Evolutionary conservation across 306 rosid genomes (phyloP), one percentile per base, ranked within the genome.

Genomic region (Vigna unguiculata): DNA sequence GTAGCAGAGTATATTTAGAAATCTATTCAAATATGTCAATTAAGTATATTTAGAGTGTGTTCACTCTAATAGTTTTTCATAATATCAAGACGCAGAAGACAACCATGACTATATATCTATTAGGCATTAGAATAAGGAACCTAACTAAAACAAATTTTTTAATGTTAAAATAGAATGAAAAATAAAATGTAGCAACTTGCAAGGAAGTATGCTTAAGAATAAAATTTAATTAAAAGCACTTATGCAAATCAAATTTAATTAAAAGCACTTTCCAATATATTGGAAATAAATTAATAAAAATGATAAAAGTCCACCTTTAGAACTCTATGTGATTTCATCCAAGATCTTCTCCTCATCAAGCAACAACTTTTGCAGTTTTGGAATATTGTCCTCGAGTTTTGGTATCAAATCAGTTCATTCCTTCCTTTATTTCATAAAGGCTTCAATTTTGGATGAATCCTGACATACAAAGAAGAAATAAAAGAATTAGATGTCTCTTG

Each of bases 401-500:
- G 98, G 98, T 80, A 95, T 90, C 85, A 90, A 36, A 69, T 82
- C 76, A 66, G 83, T 83, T 9, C 97, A 95, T 49, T 89, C 89
- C 72, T 95, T 90, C 60, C 88, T 80, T 81, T 92, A 97, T 84
- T 92, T 95, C 48, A 80, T 81, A 68, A 84, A 55, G 80, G 84
- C 82, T 74, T 78, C 83, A 40, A 86, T 40, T 91, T 83, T 95
- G 69, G 75, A 77, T n/a, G 93, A 90, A 83, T 95, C 98, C 98
- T 95, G 80, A 57, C 78, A 82, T 58, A 46, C n/a, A 40, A 86
- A 70, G 80, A 53, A 49, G 10, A 45, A 86, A 70, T 72, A 74
- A 68, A 74, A 15, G 49, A 80, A 61, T 85, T 52, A 78, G 43
- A 30, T 76, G 34, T 70, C 66, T 36, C 75, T 51, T 60, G 17